Base-by-base conservation (phyloP, 2,329 filamentous ascomycete genomes). In the Ophiocordyceps robertsii region DNA sequence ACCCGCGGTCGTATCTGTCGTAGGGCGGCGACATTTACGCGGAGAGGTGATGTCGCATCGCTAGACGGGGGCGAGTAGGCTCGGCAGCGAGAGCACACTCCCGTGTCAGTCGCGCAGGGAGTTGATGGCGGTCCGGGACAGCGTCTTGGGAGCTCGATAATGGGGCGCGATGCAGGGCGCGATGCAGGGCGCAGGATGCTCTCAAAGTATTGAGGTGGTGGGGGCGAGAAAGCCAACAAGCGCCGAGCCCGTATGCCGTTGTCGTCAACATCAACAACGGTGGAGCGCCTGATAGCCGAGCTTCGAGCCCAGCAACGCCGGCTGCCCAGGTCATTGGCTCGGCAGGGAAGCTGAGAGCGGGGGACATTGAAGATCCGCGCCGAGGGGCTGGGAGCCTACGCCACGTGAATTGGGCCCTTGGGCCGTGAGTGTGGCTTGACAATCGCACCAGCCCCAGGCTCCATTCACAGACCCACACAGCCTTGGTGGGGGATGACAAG, bases 1-100 rank as follows among this genome's bases (percentile, higher is more conserved):
- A 67, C 55, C 65, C 60, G 54, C 66, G 64, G 57, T 75, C 65
- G 60, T 68, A 67, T 55, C 69, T 69, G 67, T 84, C 77, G 72
- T 80, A 77, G 48, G 69, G 68, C 56, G 70, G 69, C 57, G 75
- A 75, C 75, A 79, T 80, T 58, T 64, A 66, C 46, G 49, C 53
- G 49, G 46, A 30, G 12, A 21, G 50, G 46, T 46, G 48, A 50
- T 58, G 51, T 58, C 56, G 59, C 61, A 63, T 64, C 42, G 56
- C 59, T 53, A 36, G 38, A 40, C 19, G 32, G 24, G n/a, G 37
- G 17, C 17, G 27, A 6, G 9, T 14, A 29, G 6, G 32, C 47
- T 45, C 46, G 45, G 47, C 43, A 43, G 45, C 27, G 35, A 33
- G 33, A 27, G 24, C 24, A 27, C 24, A 27, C 24, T 27, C 24